Percentiles rank a stretch among this genome's conserved stretches.
Conservation (phyloP, 2,329 filamentous ascomycete genomes). For the Fusarium graminum region DNA sequence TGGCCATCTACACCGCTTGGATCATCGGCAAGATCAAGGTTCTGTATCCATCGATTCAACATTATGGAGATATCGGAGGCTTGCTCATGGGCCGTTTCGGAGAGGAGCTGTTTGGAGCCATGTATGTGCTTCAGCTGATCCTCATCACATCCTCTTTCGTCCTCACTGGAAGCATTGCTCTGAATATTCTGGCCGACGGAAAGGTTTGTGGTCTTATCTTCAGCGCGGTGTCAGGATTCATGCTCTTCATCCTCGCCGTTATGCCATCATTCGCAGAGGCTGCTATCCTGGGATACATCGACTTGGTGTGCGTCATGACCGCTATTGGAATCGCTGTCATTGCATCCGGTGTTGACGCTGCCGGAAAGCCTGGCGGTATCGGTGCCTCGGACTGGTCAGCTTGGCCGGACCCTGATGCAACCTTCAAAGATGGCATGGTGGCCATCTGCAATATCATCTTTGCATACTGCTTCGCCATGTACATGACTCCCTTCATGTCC, state of each 20-base stretch:
- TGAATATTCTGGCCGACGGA: conserved; percentile 71
- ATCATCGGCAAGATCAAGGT: conserved; percentile 58
- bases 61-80: conserved; percentile 74
- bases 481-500: conserved; percentile 60
- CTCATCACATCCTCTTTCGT: conserved; percentile 76
- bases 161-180: conserved; percentile 73
- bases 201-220: conserved; percentile 57
- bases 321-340: conserved; percentile 74
- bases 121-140: conserved; percentile 70
- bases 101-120: conserved; percentile 68
- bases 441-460: conserved; percentile 75
- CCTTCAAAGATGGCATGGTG: conserved; percentile 66
- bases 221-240: conserved; percentile 55
- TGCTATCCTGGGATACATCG: conserved; percentile 46
- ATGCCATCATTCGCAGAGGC: conserved; percentile 57
- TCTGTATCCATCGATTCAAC: conserved; percentile 65
- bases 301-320: conserved; percentile 53
- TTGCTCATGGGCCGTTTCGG: conserved; percentile 69
- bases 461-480: conserved; percentile 68
- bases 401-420: conserved; percentile 56
- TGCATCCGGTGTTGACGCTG: conserved; percentile 63
- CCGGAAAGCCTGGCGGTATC: conserved; percentile 14
- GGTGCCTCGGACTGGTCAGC: conserved; percentile 52
- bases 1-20: conserved; percentile 58
- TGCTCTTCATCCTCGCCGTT: conserved; percentile 57